phyloP scores from a whole-genome alignment of 2,329 filamentous ascomycete genomes.

The Colletotrichum neosansevieriae region DNA sequence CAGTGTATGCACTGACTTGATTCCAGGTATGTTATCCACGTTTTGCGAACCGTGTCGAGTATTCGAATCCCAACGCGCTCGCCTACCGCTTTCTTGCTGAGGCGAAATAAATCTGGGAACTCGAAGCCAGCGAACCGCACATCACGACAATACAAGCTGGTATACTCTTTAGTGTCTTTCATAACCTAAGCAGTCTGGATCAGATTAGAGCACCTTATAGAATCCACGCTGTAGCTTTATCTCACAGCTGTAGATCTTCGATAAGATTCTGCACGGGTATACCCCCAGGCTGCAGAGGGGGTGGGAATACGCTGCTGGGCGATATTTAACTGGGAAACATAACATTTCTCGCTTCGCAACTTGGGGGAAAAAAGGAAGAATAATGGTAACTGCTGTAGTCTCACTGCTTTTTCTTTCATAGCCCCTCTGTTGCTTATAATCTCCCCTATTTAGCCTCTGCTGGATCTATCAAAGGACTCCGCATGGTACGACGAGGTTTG shows the following conservation, averaged over 20 bases:
- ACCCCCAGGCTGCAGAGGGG: background rate
- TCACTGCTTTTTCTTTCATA: constrained; percentile 45
- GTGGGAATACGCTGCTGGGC: background rate
- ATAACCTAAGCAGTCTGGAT: constrained; percentile 52
- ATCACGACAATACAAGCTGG: constrained; percentile 54
- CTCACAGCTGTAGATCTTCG: constrained; percentile 42
- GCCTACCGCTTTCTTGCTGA: constrained; percentile 53
- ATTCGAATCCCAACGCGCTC: constrained; percentile 52
- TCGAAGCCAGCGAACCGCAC: constrained; percentile 45
- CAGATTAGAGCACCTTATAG: constrained; percentile 52
- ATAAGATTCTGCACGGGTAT: background rate
- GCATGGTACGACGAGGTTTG: constrained; percentile 53
- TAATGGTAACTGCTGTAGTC: constrained; percentile 32
- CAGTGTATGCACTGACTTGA: background rate
- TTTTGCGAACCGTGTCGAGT: constrained; percentile 48
- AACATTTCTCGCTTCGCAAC: background rate
- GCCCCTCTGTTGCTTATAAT: constrained; percentile 45
- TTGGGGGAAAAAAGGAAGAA: background rate
- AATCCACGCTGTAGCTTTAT: constrained; percentile 49
- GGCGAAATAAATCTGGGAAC: constrained; percentile 54
- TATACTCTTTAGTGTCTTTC: constrained; percentile 48
- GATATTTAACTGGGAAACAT: constrained; percentile 2
- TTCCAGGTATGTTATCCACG: constrained; percentile 47
- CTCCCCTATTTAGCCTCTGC: constrained; percentile 48
- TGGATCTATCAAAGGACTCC: constrained; percentile 42